These are phyloP conservation scores for Neurospora pannonica DNA, from an alignment of 495 filamentous ascomycete species.

Conservation along the genomic window DNA sequence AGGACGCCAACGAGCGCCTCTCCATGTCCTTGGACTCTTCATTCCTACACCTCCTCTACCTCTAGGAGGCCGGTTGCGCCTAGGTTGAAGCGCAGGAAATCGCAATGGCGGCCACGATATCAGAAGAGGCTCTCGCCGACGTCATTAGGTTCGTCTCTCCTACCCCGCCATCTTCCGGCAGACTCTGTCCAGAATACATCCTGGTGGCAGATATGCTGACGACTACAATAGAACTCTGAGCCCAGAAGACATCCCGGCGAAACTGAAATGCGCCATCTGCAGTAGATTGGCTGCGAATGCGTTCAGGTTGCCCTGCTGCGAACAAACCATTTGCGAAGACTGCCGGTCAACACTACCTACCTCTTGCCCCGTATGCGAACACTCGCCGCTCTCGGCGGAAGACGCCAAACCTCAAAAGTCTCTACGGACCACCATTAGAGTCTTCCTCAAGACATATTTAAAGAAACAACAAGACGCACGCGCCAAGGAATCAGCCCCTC, in stretches of 20 bases:
- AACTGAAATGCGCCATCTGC: constrained; percentile 89
- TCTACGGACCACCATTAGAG: constrained; percentile 77
- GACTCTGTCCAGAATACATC: background rate
- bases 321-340: constrained; percentile 83
- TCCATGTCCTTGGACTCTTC: background rate
- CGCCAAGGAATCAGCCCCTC: constrained; percentile 42
- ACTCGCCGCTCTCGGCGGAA: constrained; percentile 72
- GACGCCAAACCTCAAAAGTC: constrained; percentile 85
- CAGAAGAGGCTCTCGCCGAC: constrained; percentile 20
- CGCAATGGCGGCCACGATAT: constrained; percentile 16
- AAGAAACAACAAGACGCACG: constrained; percentile 62
- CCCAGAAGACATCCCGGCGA: constrained; percentile 82
- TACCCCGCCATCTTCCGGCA: background rate
- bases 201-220: constrained; percentile 11
- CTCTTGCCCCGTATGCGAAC: constrained; percentile 86
- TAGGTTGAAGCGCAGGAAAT: constrained; percentile 4
- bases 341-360: constrained; percentile 72
- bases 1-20: background rate
- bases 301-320: constrained; percentile 86
- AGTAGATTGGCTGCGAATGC: constrained; percentile 86
- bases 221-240: constrained; percentile 53
- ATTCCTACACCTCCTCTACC: background rate
- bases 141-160: constrained; percentile 27
- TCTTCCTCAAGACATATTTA: constrained; percentile 77
- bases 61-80: constrained; percentile 5